Conservation (phyloP, 106 monocot species). For the Dendrobium officinale region DNA sequence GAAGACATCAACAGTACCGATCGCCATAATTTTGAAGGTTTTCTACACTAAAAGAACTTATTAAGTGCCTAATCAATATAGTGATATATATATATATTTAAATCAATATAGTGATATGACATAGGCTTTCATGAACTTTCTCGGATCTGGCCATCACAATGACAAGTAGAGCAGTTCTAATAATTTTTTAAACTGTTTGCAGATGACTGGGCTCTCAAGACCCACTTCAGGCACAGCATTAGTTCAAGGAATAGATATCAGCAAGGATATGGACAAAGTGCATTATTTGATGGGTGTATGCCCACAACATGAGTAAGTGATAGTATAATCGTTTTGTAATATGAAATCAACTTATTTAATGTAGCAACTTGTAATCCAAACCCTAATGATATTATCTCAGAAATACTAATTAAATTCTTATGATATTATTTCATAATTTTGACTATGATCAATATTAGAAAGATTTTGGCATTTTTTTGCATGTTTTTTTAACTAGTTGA, state of each 20-base stretch:
- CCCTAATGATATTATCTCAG: background rate
- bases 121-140: too few species aligned
- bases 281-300: constrained; percentile 40
- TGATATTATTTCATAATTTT: background rate
- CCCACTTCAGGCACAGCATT: constrained; percentile 30
- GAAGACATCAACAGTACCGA: background rate
- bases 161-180: background rate
- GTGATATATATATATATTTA: too few species aligned
- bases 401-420: background rate
- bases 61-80: background rate
- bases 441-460: background rate
- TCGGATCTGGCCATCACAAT: too few species aligned
- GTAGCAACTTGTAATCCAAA: background rate
- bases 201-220: constrained; percentile 36
- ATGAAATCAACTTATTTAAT: constrained; percentile 1
- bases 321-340: background rate
- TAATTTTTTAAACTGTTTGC: background rate
- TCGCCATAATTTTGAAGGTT: background rate
- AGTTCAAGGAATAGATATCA: constrained; percentile 28
- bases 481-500: background rate
- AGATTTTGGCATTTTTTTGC: background rate
- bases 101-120: background rate
- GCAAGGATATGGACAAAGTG: constrained; percentile 32
- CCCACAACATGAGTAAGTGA: constrained; percentile 46
- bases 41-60: background rate